Evolutionary conservation across 2,329 filamentous ascomycete genomes (phyloP).

Genomic region (Scytalidium lignicola): DNA sequence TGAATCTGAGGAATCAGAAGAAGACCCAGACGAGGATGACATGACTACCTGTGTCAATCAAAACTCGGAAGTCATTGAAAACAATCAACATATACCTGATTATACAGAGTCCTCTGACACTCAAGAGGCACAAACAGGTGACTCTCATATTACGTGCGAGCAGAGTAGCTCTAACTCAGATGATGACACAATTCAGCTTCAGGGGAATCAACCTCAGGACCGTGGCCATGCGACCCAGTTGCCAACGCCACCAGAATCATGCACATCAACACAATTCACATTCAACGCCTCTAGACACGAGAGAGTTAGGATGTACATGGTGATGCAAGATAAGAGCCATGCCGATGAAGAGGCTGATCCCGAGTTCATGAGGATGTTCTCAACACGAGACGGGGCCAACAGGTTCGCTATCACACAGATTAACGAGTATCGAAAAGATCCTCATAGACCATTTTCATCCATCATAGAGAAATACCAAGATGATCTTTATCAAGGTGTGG

Average conservation of each 20-base stretch:
- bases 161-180: neutral
- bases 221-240: neutral
- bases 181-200: neutral
- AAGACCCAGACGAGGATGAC: neutral
- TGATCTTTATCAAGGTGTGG: neutral
- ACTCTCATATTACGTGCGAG: neutral
- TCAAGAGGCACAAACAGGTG: neutral
- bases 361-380: neutral
- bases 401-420: neutral
- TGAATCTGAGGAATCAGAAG: neutral
- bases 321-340: neutral
- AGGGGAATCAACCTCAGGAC: neutral
- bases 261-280: neutral
- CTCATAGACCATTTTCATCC: neutral
- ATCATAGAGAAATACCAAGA: neutral
- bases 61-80: neutral
- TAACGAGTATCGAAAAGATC: neutral
- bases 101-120: too few species aligned
- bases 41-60: neutral
- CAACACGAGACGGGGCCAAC: neutral
- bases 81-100: neutral
- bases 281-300: neutral
- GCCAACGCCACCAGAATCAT: conserved; percentile 2
- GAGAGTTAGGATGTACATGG: neutral
- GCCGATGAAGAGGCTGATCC: neutral